Evolutionary conservation across 768 basidiomycete species (phyloP), one percentile per base, ranked within the genome.

Genomic region (Paxillus involutus): DNA sequence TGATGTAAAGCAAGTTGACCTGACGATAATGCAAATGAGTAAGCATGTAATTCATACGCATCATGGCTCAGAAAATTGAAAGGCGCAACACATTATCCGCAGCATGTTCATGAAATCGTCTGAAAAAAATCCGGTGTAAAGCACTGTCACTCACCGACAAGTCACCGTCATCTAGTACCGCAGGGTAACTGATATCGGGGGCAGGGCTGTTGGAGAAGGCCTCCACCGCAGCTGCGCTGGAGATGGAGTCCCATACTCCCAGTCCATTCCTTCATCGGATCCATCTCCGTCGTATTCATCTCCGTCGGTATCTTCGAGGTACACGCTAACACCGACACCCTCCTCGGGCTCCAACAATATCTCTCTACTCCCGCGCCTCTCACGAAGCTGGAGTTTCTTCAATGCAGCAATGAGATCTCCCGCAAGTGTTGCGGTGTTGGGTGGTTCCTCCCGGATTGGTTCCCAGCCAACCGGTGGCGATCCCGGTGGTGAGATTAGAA

Each of bases 391-490:
- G 3, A 98, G 78, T 60, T 79, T 82, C 59, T 77, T 80, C 51
- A 98, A 73, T 14, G 96, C 96, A 11, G 76, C 64, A 26, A 93
- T 89, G 58, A 98, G 80, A 66, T 98, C 96, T 21, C 89, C 85
- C 0, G 96, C 96, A 24, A 97, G 81, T 5, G 94, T 88, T 3
- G 80, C 73, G 3, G 75, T 67, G 65, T 98, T 98, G 0, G 96
- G 96, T 16, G 93, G 91, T 8, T 95, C 94, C 71, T 98, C 96
- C 47, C 76, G 76, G 52, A 94, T 82, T 21, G 81, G 93, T 65
- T 97, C 94, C 97, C 97, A 99, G 3, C 95, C 97, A 1, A 95
- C 86, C 0, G 97, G 97, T 0, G 97, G 97, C 0, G 94, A 97
- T 5, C 97, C 97, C 4, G 97, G 97, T 0, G 97, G 97, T 0